These are phyloP conservation scores for Gorgonomyces haynaldii DNA, from an alignment of 192 early-diverging fungal species.

Conservation along the genomic window DNA sequence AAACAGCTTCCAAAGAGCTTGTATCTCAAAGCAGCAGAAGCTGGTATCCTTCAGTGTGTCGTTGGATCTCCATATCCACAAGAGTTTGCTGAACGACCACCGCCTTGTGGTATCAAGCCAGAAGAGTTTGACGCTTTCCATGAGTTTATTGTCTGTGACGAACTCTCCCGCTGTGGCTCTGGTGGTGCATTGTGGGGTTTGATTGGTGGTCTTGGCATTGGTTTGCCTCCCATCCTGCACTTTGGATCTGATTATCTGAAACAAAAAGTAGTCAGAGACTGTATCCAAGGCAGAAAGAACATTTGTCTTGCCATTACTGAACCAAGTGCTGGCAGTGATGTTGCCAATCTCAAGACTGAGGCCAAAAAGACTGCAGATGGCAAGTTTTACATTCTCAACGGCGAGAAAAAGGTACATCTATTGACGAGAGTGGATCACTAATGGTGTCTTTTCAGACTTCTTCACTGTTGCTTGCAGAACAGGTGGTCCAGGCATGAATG, in stretches of 20 bases:
- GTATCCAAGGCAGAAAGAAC: constrained; percentile 60
- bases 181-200: constrained; percentile 76
- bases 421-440: constrained; percentile 31
- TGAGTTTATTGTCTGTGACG: constrained; percentile 64
- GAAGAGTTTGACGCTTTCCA: constrained; percentile 58
- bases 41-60: constrained; percentile 58
- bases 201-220: constrained; percentile 55
- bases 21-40: constrained; percentile 61
- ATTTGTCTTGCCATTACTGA: constrained; percentile 77
- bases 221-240: constrained; percentile 61
- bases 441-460: constrained; percentile 71
- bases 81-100: constrained; percentile 11
- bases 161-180: constrained; percentile 66
- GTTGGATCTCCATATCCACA: constrained; percentile 30
- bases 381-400: constrained; percentile 59
- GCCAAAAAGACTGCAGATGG: constrained; percentile 58
- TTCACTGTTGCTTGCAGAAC: constrained; percentile 71
- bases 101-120: not conserved
- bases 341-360: constrained; percentile 56
- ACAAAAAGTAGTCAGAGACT: constrained; percentile 48
- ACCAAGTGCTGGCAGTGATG: constrained; percentile 56
- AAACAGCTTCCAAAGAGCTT: constrained; percentile 60
- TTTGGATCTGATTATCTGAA: constrained; percentile 60
- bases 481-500: constrained; percentile 64
- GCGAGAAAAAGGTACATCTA: constrained; percentile 51